Conservation (phyloP, 2,329 filamentous ascomycete genomes). For the Xenoacremonium recifei region DNA sequence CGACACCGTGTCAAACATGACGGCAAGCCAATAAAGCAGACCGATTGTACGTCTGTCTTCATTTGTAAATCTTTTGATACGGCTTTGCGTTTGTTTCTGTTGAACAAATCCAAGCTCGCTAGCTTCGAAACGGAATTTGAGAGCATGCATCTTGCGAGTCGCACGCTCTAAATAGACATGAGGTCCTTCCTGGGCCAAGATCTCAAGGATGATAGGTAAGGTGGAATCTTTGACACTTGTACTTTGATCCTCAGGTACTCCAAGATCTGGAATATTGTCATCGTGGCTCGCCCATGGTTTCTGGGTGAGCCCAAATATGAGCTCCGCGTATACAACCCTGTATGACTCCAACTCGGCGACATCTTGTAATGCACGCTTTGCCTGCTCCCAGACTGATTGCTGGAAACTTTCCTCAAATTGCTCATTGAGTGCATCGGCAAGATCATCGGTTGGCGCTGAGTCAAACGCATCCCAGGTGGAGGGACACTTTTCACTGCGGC, state of each 20-base stretch:
- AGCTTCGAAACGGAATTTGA: constrained; percentile 22
- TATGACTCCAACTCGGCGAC: constrained; percentile 35
- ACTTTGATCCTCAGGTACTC: neutral
- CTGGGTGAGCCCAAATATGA: constrained; percentile 39
- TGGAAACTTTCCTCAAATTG: constrained; percentile 38
- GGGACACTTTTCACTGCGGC: constrained; percentile 19
- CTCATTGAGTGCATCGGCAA: constrained; percentile 13
- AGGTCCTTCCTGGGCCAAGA: constrained; percentile 19
- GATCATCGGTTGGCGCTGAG: constrained; percentile 7
- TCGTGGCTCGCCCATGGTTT: constrained; percentile 16
- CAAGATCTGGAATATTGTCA: too few species aligned
- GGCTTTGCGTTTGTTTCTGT: constrained; percentile 1
- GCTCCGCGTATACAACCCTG: constrained; percentile 35
- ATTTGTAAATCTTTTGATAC: neutral
- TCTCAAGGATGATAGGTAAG: constrained; percentile 14
- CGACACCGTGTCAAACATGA: constrained; percentile 56
- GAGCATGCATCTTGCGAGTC: constrained; percentile 19
- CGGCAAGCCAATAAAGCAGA: constrained; percentile 53
- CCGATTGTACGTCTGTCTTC: constrained; percentile 41
- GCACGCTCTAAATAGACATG: constrained; percentile 21
- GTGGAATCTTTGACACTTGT: constrained; percentile 2
- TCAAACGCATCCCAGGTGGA: neutral
- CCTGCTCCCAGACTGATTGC: constrained; percentile 35
- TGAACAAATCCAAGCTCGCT: constrained; percentile 10
- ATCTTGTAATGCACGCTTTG: constrained; percentile 31